Conservation (phyloP, 768 basidiomycete genomes). For the Jaapia argillacea region DNA sequence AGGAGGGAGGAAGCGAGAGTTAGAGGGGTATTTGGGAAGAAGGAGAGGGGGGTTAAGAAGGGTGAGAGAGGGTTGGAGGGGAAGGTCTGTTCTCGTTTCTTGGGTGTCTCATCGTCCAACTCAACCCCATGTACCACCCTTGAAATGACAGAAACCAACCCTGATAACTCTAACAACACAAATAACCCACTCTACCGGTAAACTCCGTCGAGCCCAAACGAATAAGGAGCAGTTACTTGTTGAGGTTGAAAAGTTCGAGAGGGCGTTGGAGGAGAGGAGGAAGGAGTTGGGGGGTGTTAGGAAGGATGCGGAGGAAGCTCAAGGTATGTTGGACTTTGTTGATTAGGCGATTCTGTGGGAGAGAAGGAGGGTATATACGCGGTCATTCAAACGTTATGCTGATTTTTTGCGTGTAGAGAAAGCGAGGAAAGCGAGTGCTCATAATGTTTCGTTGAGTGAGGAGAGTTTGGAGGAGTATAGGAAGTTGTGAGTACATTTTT, state of each 20-base stretch:
- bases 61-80: slow-evolving; percentile 82
- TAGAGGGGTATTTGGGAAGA: slow-evolving; percentile 64
- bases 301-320: slow-evolving; percentile 64
- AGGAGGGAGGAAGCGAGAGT: slow-evolving; percentile 75
- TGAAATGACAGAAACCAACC: slow-evolving; percentile 57
- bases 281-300: slow-evolving; percentile 59
- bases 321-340: slow-evolving; percentile 38
- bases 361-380: slow-evolving; percentile 44
- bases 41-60: slow-evolving; percentile 83
- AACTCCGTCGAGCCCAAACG: slow-evolving; percentile 59
- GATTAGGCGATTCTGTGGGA: neutral
- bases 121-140: neutral
- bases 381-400: no score
- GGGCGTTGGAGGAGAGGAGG: slow-evolving; percentile 44
- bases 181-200: slow-evolving; percentile 77
- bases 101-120: neutral
- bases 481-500: slow-evolving; percentile 42
- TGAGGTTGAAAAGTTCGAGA: slow-evolving; percentile 41
- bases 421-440: slow-evolving; percentile 55
- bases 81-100: slow-evolving; percentile 41
- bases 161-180: slow-evolving; percentile 79
- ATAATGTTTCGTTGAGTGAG: slow-evolving; percentile 71
- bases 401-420: no score
- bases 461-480: slow-evolving; percentile 86
- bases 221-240: slow-evolving; percentile 53